Conservation (phyloP, 2,329 filamentous ascomycete species). For the Botrytis pseudocinerea region DNA sequence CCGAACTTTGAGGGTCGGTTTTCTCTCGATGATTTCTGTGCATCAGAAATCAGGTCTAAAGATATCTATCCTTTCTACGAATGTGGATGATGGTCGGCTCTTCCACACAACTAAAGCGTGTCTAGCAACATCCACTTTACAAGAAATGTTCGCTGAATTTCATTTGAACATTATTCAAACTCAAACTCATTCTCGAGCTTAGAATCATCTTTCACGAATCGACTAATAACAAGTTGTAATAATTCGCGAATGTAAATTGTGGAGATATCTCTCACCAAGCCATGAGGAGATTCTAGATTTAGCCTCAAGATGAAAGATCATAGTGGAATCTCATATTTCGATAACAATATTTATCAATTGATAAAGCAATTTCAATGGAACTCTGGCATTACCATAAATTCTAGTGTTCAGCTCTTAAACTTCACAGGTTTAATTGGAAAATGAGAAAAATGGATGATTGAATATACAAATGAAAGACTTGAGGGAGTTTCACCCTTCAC, state of each 20-base stretch:
- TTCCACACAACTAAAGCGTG: background rate
- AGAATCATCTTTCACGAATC: background rate
- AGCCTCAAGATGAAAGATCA: background rate
- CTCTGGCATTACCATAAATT: background rate
- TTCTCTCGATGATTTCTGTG: no score
- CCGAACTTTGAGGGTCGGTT: no score
- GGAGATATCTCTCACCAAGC: background rate
- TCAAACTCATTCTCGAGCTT: background rate
- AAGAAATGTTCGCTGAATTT: background rate
- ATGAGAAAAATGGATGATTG: background rate
- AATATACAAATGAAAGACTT: background rate
- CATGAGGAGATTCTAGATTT: background rate
- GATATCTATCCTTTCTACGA: no score
- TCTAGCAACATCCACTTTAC: background rate
- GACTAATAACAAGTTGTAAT: background rate
- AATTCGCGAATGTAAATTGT: background rate
- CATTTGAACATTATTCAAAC: background rate
- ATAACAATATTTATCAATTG: background rate
- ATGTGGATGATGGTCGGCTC: no score
- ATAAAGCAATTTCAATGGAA: background rate
- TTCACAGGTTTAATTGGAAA: background rate
- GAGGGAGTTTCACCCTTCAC: background rate
- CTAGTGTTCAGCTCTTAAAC: fast-evolving
- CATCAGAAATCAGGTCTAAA: no score
- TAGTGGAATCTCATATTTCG: no score